Conservation (phyloP, 2,329 filamentous ascomycete species). For the Alternaria ventricosa region DNA sequence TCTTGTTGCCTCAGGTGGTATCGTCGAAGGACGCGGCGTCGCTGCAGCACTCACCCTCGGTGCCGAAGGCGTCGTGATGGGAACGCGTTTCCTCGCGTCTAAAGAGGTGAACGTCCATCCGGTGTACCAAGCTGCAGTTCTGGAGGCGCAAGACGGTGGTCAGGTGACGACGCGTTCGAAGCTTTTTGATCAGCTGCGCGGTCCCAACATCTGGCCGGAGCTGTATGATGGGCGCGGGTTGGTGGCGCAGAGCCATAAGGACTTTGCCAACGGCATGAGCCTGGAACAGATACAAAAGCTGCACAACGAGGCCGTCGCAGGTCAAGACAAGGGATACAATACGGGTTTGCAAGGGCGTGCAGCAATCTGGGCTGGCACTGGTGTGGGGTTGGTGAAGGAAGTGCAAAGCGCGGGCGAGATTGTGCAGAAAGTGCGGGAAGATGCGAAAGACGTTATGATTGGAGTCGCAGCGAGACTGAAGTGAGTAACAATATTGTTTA, state of each 20-base stretch:
- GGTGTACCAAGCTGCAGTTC: constrained; percentile 55
- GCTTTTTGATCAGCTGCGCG: constrained; percentile 61
- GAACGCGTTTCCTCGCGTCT: constrained; percentile 68
- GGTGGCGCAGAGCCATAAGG: constrained; percentile 59
- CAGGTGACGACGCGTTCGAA: constrained; percentile 57
- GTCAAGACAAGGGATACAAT: constrained; percentile 60
- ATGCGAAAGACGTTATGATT: constrained; percentile 44
- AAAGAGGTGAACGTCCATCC: constrained; percentile 55
- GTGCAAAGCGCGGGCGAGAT: constrained; percentile 60
- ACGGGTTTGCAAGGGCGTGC: constrained; percentile 58
- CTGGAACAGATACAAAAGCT: constrained; percentile 52
- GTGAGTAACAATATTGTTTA: neutral
- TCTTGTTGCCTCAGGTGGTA: constrained; percentile 66
- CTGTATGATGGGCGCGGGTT: constrained; percentile 65
- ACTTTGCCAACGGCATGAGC: constrained; percentile 47
- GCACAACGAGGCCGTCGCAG: constrained; percentile 56
- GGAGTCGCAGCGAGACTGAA: constrained; percentile 9
- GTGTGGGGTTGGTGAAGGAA: constrained; percentile 63
- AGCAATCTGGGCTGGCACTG: constrained; percentile 65
- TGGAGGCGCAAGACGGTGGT: constrained; percentile 58
- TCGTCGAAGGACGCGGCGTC: constrained; percentile 65
- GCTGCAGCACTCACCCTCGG: constrained; percentile 65
- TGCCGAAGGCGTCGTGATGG: constrained; percentile 63
- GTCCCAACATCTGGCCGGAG: constrained; percentile 64
- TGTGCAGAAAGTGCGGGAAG: constrained; percentile 51